Conservation (phyloP, 371 early-diverging fungal species). For the Lichtheimia corymbifera region DNA sequence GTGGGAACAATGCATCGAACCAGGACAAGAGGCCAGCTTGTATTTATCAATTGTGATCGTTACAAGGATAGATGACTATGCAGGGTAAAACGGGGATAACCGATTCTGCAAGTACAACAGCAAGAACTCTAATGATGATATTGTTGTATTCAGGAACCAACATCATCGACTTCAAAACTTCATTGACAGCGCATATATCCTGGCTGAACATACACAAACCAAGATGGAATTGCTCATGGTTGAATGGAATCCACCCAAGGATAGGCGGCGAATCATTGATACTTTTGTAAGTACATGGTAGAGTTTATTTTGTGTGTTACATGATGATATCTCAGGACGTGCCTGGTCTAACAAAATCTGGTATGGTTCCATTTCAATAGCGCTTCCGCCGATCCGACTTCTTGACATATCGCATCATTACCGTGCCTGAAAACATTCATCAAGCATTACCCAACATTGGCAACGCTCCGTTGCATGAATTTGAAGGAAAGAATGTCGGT, state of each 20-base stretch:
- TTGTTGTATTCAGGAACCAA: constrained; percentile 28
- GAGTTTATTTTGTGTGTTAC: background rate
- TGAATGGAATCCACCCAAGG: constrained; percentile 48
- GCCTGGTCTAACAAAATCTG: background rate
- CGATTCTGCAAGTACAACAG: too few species aligned
- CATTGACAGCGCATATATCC: constrained; percentile 38
- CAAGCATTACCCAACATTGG: constrained; percentile 36
- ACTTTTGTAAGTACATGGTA: constrained; percentile 30
- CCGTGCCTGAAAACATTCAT: constrained; percentile 38
- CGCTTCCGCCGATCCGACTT: constrained; percentile 43
- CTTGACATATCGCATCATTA: constrained; percentile 43
- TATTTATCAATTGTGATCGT: constrained; percentile 49
- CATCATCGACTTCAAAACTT: constrained; percentile 48
- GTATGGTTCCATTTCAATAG: constrained; percentile 14
- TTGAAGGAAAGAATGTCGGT: constrained; percentile 50
- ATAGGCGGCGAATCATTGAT: constrained; percentile 38
- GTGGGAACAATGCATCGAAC: constrained; percentile 33
- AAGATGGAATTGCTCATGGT: constrained; percentile 44
- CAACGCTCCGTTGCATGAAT: constrained; percentile 45
- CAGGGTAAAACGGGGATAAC: constrained; percentile 27
- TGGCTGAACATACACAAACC: constrained; percentile 42
- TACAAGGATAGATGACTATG: constrained; percentile 51
- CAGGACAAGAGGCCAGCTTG: constrained; percentile 21
- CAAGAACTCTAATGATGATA: background rate
- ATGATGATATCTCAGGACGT: background rate